A percentile compares a stretch with the other conserved stretches of the same genome.
phyloP scores from a whole-genome alignment of 139 green algal genomes.

The Micractinium sp. region DNA sequence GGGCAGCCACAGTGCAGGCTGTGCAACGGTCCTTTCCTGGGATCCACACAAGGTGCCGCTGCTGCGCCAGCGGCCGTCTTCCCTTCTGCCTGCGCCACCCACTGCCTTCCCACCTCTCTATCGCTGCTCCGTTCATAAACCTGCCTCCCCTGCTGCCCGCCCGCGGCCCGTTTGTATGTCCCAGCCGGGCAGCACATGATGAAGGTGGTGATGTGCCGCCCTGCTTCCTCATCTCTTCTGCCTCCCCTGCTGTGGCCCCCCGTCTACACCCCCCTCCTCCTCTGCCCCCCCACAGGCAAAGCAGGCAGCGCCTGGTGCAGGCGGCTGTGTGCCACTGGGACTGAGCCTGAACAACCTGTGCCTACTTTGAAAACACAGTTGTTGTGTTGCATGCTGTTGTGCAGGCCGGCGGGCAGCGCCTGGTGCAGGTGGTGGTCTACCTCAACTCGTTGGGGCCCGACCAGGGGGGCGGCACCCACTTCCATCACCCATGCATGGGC shows the following conservation, averaged over 20 bases:
- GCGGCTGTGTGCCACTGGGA: too few relatives aligned
- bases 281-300: background rate
- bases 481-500: background rate
- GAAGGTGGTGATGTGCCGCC: background rate
- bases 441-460: background rate
- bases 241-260: background rate
- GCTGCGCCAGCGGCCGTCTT: too few relatives aligned
- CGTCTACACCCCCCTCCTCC: too few relatives aligned
- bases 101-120: too few relatives aligned
- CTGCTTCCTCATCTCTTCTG: background rate
- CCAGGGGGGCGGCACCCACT: slow-evolving; percentile 15
- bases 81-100: too few relatives aligned
- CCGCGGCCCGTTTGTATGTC: too few relatives aligned
- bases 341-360: background rate
- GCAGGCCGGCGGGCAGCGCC: slow-evolving; percentile 22
- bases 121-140: too few relatives aligned
- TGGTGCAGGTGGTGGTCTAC: slow-evolving; percentile 24
- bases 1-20: too few relatives aligned
- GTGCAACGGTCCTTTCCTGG: too few relatives aligned
- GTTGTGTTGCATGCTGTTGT: background rate
- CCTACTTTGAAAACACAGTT: background rate
- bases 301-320: background rate
- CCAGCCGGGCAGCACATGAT: background rate
- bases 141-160: too few relatives aligned
- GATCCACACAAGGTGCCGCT: too few relatives aligned